Percentiles rank a stretch among this genome's conserved stretches.
Evolutionary conservation across 768 basidiomycete genomes (phyloP).

Genomic region (Suillus hirtellus): DNA sequence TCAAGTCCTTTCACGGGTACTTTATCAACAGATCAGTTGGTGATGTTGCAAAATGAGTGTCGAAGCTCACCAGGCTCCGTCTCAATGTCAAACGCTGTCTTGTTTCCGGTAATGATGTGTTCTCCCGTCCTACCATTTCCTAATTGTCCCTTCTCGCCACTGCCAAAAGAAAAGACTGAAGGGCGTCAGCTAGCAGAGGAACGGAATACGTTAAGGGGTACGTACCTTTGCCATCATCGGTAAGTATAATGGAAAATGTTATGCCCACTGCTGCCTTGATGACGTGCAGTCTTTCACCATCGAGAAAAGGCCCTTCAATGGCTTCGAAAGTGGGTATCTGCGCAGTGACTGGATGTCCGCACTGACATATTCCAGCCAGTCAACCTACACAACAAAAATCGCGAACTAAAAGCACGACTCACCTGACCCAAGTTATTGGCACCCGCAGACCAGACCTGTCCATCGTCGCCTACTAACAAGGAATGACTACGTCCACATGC

Average conservation of each 20-base stretch:
- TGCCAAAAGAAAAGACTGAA: constrained; percentile 85
- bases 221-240: constrained; percentile 78
- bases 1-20: constrained; percentile 76
- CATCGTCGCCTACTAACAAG: constrained; percentile 78
- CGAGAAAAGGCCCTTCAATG: constrained; percentile 57
- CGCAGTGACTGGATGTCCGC: constrained; percentile 64
- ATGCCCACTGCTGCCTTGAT: constrained; percentile 79
- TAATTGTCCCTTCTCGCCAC: constrained; percentile 89
- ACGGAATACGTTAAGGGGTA: background rate
- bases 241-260: constrained; percentile 81
- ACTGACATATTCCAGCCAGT: constrained; percentile 41
- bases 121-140: constrained; percentile 95
- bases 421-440: constrained; percentile 84
- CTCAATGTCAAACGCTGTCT: constrained; percentile 80
- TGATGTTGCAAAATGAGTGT: constrained; percentile 6
- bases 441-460: constrained; percentile 83
- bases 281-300: constrained; percentile 63
- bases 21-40: constrained; percentile 25
- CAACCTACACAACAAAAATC: background rate
- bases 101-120: constrained; percentile 82
- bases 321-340: constrained; percentile 68
- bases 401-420: constrained; percentile 21
- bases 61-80: constrained; percentile 55
- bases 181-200: constrained; percentile 6
- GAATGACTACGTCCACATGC: constrained; percentile 85